A percentile compares a stretch with the other conserved stretches of the same genome.
These are phyloP conservation scores for Fusarium sp. DNA, from an alignment of 2,329 filamentous ascomycete genomes.

Conservation along the genomic window DNA sequence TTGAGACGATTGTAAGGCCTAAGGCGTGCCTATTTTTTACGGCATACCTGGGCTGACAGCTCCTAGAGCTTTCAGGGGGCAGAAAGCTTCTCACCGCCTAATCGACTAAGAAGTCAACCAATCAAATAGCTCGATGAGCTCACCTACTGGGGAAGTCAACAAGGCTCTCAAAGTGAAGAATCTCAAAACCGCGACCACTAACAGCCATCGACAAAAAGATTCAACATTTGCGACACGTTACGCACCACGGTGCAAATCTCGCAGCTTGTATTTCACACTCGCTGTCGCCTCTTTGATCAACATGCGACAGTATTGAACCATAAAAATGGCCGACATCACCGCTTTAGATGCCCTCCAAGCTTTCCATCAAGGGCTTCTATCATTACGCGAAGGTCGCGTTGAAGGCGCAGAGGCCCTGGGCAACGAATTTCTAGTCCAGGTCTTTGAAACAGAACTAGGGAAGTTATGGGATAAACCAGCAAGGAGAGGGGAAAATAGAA, in stretches of 20 bases:
- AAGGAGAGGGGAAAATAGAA: conserved; percentile 79
- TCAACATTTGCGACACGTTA: conserved; percentile 32
- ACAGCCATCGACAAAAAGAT: conserved; percentile 37
- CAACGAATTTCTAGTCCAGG: conserved; percentile 73
- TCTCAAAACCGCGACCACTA: conserved; percentile 43
- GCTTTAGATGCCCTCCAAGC: conserved; percentile 81
- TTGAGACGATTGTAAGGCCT: background rate
- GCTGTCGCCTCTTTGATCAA: conserved; percentile 39
- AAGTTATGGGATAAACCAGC: conserved; percentile 77
- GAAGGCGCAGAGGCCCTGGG: conserved; percentile 72
- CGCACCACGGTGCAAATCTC: conserved; percentile 38
- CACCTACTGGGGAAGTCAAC: conserved; percentile 40
- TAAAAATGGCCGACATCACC: conserved; percentile 76
- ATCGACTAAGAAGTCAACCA: conserved; percentile 16
- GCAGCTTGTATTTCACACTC: conserved; percentile 31
- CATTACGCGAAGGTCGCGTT: conserved; percentile 74
- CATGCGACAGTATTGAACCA: conserved; percentile 58
- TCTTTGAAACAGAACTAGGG: conserved; percentile 77
- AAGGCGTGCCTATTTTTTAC: background rate
- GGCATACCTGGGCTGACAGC: background rate
- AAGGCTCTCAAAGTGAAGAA: conserved; percentile 45
- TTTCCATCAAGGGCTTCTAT: conserved; percentile 85
- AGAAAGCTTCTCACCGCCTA: conserved; percentile 44
- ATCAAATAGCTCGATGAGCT: conserved; percentile 36
- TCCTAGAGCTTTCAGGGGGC: conserved; percentile 35